Conservation (phyloP, 2,329 filamentous ascomycete genomes). For the Cladorrhinum sp. region DNA sequence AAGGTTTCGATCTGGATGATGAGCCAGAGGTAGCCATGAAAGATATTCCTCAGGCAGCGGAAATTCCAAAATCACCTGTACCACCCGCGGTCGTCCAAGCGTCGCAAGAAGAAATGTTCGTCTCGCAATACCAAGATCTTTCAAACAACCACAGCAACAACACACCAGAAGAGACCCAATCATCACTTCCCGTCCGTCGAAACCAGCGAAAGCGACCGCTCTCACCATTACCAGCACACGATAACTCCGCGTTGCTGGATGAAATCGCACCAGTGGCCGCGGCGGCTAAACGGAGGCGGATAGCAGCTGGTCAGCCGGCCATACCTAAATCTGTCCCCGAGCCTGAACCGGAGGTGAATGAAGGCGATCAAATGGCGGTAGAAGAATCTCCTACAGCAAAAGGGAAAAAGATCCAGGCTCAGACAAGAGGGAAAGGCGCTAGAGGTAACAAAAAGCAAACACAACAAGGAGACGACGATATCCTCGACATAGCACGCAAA, state of each 20-base stretch:
- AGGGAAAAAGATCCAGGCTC: slow-evolving; percentile 15
- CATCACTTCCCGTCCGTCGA: slow-evolving; percentile 6
- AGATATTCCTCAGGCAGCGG: slow-evolving; percentile 17
- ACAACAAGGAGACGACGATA: slow-evolving; percentile 60
- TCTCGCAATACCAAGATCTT: slow-evolving; percentile 49
- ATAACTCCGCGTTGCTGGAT: slow-evolving; percentile 59
- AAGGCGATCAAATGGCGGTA: slow-evolving; percentile 22
- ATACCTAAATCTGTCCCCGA: slow-evolving; percentile 31
- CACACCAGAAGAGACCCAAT: slow-evolving; percentile 10
- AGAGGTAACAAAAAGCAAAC: slow-evolving; percentile 50
- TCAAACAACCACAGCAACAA: slow-evolving; percentile 4
- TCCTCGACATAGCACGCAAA: slow-evolving; percentile 64
- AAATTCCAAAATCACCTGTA: slow-evolving; percentile 2
- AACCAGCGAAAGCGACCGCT: slow-evolving; percentile 46
- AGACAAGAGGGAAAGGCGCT: slow-evolving; percentile 24
- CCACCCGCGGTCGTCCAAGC: slow-evolving; percentile 7
- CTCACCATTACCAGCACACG: slow-evolving; percentile 38
- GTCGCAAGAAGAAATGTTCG: slow-evolving; percentile 50
- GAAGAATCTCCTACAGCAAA: slow-evolving; percentile 22
- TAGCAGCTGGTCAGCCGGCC: slow-evolving; percentile 56
- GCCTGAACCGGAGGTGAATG: slow-evolving; percentile 24
- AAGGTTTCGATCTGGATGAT: slow-evolving; percentile 61
- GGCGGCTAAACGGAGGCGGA: slow-evolving; percentile 73
- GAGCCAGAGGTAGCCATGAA: slow-evolving; percentile 39
- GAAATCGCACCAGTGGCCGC: slow-evolving; percentile 73